phyloP scores from a whole-genome alignment of 352 stramenopile genomes.

The Phytophthora boehmeriae region DNA sequence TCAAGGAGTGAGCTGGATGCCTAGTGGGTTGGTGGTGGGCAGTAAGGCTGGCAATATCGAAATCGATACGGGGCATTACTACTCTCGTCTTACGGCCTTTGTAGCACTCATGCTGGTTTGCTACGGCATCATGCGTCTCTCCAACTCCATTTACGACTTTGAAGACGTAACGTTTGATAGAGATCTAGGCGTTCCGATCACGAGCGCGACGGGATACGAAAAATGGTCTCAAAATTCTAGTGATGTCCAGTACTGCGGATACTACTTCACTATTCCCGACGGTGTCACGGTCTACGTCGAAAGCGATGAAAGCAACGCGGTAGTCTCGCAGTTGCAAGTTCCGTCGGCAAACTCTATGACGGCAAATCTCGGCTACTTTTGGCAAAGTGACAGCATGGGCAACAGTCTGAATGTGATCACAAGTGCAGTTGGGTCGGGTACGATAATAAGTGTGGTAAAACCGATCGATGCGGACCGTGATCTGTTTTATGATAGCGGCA shows the following conservation, averaged over 20 bases:
- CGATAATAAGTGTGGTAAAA: conserved; percentile 72
- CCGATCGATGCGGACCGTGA: conserved; percentile 62
- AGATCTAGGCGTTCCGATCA: conserved; percentile 30
- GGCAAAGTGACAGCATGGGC: conserved; percentile 62
- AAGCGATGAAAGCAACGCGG: conserved; percentile 31
- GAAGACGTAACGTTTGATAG: conserved; percentile 44
- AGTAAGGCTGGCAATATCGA: conserved; percentile 85
- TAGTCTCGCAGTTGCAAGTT: conserved; percentile 60
- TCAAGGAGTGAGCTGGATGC: conserved; percentile 89
- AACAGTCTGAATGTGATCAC: conserved; percentile 70
- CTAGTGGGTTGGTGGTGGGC: conserved; percentile 79
- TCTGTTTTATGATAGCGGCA: conserved; percentile 45
- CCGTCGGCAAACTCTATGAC: conserved; percentile 52
- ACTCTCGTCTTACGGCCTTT: conserved; percentile 78
- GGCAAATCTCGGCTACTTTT: conserved; percentile 69
- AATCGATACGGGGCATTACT: conserved; percentile 88
- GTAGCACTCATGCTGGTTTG: conserved; percentile 65
- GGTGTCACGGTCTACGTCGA: conserved; percentile 56
- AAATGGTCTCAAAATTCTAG: conserved; percentile 46
- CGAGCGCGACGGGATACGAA: conserved; percentile 40
- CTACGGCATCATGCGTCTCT: conserved; percentile 70
- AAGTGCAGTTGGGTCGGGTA: conserved; percentile 55
- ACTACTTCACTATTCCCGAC: conserved; percentile 68
- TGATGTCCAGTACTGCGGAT: conserved; percentile 68
- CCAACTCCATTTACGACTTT: conserved; percentile 65